phyloP scores from a whole-genome alignment of 2,329 filamentous ascomycete species.

The Phyllosticta citriasiana region DNA sequence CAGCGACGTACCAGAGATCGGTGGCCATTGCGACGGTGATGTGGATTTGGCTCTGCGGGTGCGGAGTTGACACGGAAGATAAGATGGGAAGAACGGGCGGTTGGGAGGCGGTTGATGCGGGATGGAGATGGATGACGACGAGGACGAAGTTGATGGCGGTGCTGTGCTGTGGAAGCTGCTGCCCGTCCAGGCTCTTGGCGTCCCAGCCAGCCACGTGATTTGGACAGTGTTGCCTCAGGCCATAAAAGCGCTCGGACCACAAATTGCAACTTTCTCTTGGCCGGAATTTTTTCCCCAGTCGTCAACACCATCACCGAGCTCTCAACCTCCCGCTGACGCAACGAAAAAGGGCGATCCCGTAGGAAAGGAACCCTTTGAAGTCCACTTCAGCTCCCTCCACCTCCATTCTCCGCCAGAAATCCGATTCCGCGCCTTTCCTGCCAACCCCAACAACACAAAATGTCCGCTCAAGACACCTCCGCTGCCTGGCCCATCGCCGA shows the following conservation, averaged over 20 bases:
- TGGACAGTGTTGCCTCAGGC: background rate
- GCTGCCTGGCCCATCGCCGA: conserved; percentile 32
- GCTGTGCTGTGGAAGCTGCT: conserved; percentile 4
- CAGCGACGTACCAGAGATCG: conserved; percentile 66
- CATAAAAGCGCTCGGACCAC: background rate
- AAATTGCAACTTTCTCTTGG: background rate
- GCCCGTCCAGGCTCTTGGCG: conserved; percentile 6
- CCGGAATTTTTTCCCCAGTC: background rate
- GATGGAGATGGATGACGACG: conserved; percentile 8
- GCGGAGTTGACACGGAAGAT: conserved; percentile 13
- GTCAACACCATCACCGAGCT: background rate
- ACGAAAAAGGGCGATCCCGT: conserved; percentile 31
- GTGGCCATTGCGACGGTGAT: conserved; percentile 55
- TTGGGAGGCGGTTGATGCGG: conserved; percentile 20
- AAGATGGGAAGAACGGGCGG: conserved; percentile 13
- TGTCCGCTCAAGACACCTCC: conserved; percentile 5
- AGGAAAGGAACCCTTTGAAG: conserved; percentile 35
- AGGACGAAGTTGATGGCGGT: conserved; percentile 2
- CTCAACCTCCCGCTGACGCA: conserved; percentile 1
- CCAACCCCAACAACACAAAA: conserved; percentile 8
- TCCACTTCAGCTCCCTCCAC: background rate
- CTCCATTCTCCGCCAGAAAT: background rate
- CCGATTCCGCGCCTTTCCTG: conserved; percentile 3
- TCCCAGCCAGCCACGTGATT: conserved; percentile 4
- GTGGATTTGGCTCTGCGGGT: background rate